Conservation (phyloP, 2,329 filamentous ascomycete genomes). For the Alternaria incomplexa region DNA sequence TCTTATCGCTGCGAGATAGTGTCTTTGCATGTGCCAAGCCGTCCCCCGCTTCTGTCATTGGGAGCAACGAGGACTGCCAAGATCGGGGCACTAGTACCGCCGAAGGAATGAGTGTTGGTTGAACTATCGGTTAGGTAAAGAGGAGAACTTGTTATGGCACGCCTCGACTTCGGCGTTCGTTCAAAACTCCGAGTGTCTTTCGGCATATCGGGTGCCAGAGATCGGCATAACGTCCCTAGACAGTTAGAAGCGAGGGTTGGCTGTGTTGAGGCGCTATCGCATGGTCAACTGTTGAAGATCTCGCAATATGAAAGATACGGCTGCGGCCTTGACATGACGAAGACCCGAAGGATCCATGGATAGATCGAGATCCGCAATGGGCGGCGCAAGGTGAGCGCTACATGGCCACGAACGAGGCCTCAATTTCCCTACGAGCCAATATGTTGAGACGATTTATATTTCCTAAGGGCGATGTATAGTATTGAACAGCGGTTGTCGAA, state of each 20-base stretch:
- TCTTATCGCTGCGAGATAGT: slow-evolving; percentile 7
- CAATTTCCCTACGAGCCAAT: neutral
- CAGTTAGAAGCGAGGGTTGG: neutral
- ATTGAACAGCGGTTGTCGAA: neutral
- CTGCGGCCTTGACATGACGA: neutral
- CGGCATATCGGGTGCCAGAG: neutral
- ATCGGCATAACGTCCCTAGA: neutral
- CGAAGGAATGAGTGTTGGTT: neutral
- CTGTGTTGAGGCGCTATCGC: neutral
- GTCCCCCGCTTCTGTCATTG: neutral
- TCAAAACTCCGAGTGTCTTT: neutral
- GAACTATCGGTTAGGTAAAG: neutral
- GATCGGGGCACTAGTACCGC: neutral
- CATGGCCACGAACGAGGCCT: neutral
- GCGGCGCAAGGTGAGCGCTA: neutral
- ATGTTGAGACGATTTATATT: neutral
- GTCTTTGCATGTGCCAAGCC: slow-evolving; percentile 1
- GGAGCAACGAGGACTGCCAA: neutral
- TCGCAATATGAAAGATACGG: neutral
- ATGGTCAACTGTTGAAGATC: neutral
- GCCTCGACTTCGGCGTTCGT: neutral
- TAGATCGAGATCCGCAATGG: neutral
- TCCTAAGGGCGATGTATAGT: neutral
- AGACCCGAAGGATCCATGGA: neutral
- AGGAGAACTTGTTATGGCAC: neutral